Base-by-base conservation (phyloP, 192 early-diverging fungal genomes). In the Haplosporangium gracile region DNA sequence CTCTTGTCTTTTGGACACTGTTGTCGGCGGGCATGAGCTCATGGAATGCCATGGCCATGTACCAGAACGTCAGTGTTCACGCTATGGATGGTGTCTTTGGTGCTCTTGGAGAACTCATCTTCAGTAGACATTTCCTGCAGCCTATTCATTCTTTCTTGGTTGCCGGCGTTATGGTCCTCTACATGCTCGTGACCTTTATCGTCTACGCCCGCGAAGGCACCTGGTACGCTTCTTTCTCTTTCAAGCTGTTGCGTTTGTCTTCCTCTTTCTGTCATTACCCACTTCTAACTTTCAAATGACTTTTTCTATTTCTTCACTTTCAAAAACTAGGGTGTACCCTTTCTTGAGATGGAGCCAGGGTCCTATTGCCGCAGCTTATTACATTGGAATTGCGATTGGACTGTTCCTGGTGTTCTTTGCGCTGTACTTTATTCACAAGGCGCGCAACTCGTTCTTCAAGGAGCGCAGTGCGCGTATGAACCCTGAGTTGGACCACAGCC, bases 1-100 rank as follows among this genome's bases (percentile, higher is more conserved):
- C 88, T 2, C 72, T 88, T 39, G 88, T 88, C 18, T 88, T 82
- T 43, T 88, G 88, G 88, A 68, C 79, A 18, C 47, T 85, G 63
- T 55, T 88, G 15, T 57, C 43, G 3, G 9, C 36, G 1, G 74
- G 70, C 29, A 77, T 76, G 49, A 39, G 39, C 22, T 1, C 0
- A 2, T 68, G 76, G 80, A 74, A 82, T 11, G 10, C 74, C 8
- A 16, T 88, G 22, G 51, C 49, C 6, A 36, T 43, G 18, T 85
- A 70, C 39, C 76, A 78, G 11, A 85, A 85, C 42, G 68, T 81
- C 39, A 82, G 78, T 63, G 79, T 78, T 1, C 88, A 88, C 72
- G 78, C 82, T 8, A 22, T 82, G 24, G 83, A 88, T 38, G 83
- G 83, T 18, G 74, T 80, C 20, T 70, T 88, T 76, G 80, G 80